phyloP scores from a whole-genome alignment of 768 basidiomycete species.

The Hydnomerulius pinastri region DNA sequence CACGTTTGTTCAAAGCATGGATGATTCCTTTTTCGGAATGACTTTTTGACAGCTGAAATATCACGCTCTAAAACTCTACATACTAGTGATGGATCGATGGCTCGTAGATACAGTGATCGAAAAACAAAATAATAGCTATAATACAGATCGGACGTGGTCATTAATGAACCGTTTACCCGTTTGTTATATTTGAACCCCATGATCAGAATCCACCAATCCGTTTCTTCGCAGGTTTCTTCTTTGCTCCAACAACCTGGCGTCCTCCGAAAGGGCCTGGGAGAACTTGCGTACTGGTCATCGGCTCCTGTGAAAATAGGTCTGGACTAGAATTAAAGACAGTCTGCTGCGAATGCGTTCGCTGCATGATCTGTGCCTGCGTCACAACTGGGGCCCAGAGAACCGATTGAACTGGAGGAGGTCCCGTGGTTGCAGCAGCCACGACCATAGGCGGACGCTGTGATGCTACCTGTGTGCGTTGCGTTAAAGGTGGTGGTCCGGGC shows the following conservation, averaged over 20 bases:
- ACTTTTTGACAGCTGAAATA: too few relatives aligned
- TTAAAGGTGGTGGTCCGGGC: background rate
- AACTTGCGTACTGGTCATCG: slow-evolving; percentile 66
- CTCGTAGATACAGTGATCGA: too few relatives aligned
- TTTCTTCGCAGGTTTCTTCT: slow-evolving; percentile 65
- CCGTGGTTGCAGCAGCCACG: slow-evolving; percentile 31
- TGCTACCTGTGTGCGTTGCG: slow-evolving; percentile 24
- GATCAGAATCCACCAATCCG: slow-evolving; percentile 75
- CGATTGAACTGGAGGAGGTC: slow-evolving; percentile 17
- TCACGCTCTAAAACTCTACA: too few relatives aligned
- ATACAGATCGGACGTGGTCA: slow-evolving; percentile 8
- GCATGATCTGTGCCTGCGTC: slow-evolving; percentile 12
- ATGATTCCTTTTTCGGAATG: too few relatives aligned
- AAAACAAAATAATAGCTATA: too few relatives aligned
- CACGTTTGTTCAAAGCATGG: background rate
- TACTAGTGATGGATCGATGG: too few relatives aligned
- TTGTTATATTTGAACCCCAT: background rate
- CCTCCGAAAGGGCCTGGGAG: slow-evolving; percentile 74
- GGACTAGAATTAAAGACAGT: slow-evolving; percentile 9
- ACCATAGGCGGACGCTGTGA: slow-evolving; percentile 43
- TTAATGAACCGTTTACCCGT: slow-evolving; percentile 18
- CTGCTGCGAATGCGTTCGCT: slow-evolving; percentile 20
- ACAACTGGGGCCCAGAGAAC: slow-evolving; percentile 1
- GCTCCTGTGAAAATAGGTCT: slow-evolving; percentile 40
- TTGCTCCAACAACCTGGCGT: slow-evolving; percentile 42